Conservation (phyloP, 768 basidiomycete species). For the Lenzites betulinus region DNA sequence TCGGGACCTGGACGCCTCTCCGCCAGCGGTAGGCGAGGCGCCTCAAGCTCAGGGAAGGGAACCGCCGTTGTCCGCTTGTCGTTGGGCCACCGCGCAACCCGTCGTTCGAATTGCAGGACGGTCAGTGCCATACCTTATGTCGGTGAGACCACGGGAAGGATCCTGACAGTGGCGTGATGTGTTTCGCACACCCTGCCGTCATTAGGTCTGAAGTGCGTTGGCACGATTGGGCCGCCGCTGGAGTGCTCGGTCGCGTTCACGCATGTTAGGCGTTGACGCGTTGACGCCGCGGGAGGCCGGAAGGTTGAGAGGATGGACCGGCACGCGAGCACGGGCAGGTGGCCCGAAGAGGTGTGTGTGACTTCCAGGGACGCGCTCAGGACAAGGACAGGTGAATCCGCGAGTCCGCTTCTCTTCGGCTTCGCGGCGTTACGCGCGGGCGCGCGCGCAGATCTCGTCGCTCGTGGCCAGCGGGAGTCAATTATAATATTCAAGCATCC, state of each 20-base stretch:
- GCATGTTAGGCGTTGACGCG: no score
- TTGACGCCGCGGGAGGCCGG: no score
- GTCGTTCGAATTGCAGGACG: no score
- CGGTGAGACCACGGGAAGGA: not conserved
- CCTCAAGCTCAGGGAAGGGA: not conserved
- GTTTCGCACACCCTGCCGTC: no score
- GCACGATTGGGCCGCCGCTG: not conserved
- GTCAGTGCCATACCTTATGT: not conserved
- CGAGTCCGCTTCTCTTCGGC: not conserved
- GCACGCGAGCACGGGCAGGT: no score
- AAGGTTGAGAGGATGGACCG: no score
- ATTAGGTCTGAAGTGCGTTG: no score
- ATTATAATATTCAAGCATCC: not conserved
- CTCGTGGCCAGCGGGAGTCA: no score
- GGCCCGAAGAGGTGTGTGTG: no score
- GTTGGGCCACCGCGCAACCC: not conserved
- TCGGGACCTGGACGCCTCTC: not conserved
- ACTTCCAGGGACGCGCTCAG: no score
- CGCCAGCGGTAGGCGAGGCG: not conserved
- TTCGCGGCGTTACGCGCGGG: no score
- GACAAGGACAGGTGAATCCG: not conserved
- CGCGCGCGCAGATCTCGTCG: no score
- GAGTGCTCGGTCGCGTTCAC: not conserved
- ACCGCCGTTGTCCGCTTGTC: not conserved
- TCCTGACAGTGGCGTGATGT: not conserved